Evolutionary conservation across 768 basidiomycete species (phyloP).

Genomic region (Termitomyces sp.): DNA sequence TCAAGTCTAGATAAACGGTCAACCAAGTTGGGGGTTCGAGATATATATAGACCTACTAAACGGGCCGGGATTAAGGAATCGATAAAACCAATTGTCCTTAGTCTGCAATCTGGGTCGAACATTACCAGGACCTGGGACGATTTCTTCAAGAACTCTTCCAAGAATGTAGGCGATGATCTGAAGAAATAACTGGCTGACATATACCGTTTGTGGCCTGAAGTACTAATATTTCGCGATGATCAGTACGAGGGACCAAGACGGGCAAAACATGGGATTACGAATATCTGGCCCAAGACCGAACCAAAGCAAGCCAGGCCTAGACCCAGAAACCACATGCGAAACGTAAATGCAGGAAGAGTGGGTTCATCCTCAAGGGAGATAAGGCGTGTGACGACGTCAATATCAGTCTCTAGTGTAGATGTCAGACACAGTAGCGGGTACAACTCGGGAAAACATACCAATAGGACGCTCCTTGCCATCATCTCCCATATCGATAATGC

Average conservation of each 20-base stretch:
- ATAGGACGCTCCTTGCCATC: slow-evolving; percentile 51
- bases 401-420: slow-evolving; percentile 33
- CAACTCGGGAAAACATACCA: slow-evolving; percentile 24
- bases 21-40: too few species aligned
- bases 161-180: slow-evolving; percentile 53
- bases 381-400: slow-evolving; percentile 46
- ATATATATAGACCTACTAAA: slow-evolving; percentile 44
- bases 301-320: slow-evolving; percentile 58
- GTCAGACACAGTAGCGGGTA: not conserved
- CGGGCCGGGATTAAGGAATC: slow-evolving; percentile 61
- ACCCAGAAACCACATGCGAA: slow-evolving; percentile 56
- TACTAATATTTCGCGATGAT: slow-evolving; percentile 33
- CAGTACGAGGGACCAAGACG: not conserved
- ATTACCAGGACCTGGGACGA: slow-evolving; percentile 34
- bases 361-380: slow-evolving; percentile 57
- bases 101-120: slow-evolving; percentile 26
- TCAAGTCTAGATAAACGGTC: slow-evolving; percentile 33
- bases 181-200: slow-evolving; percentile 48
- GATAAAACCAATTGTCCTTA: slow-evolving; percentile 40
- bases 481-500: slow-evolving; percentile 42
- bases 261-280: slow-evolving; percentile 29
- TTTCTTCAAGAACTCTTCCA: slow-evolving; percentile 42
- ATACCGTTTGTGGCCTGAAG: slow-evolving; percentile 35
- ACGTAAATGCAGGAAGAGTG: slow-evolving; percentile 46
- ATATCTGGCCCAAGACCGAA: slow-evolving; percentile 48